These are phyloP conservation scores for Viridothelium virens DNA, from an alignment of 495 filamentous ascomycete species.

Conservation along the genomic window DNA sequence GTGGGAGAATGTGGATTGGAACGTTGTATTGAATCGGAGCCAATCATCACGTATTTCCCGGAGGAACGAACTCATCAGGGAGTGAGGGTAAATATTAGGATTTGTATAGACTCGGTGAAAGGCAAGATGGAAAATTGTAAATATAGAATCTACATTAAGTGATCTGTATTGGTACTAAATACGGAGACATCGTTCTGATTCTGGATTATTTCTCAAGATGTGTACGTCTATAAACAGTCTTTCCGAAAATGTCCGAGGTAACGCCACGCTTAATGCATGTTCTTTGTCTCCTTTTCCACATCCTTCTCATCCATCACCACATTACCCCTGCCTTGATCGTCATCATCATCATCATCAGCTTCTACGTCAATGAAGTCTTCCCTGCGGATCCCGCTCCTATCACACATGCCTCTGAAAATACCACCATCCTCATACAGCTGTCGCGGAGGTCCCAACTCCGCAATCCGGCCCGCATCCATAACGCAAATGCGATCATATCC, in stretches of 20 bases:
- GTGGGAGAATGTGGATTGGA: constrained; percentile 87
- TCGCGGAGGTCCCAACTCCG: constrained; percentile 72
- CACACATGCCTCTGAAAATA: constrained; percentile 89
- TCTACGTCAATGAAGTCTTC: constrained; percentile 53
- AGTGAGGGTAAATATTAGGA: too few species aligned
- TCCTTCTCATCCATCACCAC: background rate
- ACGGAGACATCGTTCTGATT: background rate
- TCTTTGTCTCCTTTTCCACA: background rate
- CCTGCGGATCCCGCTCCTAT: constrained; percentile 69
- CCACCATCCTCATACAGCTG: constrained; percentile 59
- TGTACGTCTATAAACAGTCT: background rate
- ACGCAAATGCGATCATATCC: constrained; percentile 94
- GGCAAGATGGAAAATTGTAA: constrained; percentile 1
- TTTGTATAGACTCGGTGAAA: background rate
- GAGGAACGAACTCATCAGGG: background rate
- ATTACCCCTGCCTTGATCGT: background rate
- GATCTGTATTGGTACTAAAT: constrained; percentile 1
- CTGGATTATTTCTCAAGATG: background rate
- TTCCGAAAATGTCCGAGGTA: background rate
- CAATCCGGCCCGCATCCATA: constrained; percentile 82
- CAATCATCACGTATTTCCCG: too few species aligned
- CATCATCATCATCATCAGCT: background rate
- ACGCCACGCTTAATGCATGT: background rate
- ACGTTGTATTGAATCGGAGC: constrained; percentile 44
- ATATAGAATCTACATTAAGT: background rate